Conservation (phyloP, 768 basidiomycete species). For the Mycena rebaudengoi region DNA sequence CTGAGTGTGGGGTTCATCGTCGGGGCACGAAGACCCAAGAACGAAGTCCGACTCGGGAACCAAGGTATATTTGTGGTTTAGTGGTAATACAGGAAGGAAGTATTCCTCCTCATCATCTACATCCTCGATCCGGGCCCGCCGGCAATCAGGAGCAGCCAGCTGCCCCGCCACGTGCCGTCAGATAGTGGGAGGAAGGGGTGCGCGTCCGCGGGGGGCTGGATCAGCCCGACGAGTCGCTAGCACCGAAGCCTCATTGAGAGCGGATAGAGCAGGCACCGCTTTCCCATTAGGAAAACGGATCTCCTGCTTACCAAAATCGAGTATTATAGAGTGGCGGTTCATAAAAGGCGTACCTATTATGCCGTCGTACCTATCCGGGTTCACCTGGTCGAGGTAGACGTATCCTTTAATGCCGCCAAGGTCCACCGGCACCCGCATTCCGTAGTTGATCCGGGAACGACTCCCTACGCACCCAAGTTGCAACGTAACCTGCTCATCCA, state of each 20-base stretch:
- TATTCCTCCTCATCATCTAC: too few relatives aligned
- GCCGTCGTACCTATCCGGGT: not conserved
- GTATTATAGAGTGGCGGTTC: not conserved
- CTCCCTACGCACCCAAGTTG: conserved; percentile 26
- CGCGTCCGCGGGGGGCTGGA: not conserved
- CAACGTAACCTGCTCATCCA: conserved; percentile 18
- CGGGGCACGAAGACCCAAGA: too few relatives aligned
- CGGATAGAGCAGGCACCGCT: not conserved
- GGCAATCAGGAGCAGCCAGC: too few relatives aligned
- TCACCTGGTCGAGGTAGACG: not conserved
- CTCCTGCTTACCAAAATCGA: conserved; percentile 3
- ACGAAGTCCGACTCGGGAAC: too few relatives aligned
- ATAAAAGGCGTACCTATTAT: not conserved
- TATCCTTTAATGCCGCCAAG: not conserved
- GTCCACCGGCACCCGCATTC: not conserved
- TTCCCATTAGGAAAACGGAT: not conserved
- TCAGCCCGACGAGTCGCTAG: not conserved
- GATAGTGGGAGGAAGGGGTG: not conserved
- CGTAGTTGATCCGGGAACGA: conserved; percentile 4
- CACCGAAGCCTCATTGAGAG: not conserved
- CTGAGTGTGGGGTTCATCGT: too few relatives aligned
- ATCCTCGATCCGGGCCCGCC: too few relatives aligned
- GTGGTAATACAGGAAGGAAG: too few relatives aligned
- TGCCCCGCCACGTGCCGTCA: too few relatives aligned
- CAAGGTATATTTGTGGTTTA: too few relatives aligned